Conservation (phyloP, 2,329 filamentous ascomycete genomes). For the Thielaviopsis euricoi region DNA sequence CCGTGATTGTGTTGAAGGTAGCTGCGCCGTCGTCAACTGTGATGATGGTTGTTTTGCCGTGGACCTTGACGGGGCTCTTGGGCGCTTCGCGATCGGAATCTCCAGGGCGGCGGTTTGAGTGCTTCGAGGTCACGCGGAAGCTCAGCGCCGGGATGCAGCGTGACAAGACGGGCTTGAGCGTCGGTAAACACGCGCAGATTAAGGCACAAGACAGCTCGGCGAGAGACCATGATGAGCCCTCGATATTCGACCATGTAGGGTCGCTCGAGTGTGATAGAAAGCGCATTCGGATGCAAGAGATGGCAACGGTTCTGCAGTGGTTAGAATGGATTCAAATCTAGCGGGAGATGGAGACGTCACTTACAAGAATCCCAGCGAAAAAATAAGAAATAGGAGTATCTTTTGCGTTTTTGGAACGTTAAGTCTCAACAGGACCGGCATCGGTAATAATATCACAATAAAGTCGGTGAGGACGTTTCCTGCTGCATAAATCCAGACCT, state of each 20-base stretch:
- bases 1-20: neutral
- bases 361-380: constrained; percentile 18
- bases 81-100: neutral
- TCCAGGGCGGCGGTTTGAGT: neutral
- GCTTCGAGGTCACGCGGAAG: neutral
- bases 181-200: constrained; percentile 15
- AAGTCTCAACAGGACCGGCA: constrained; percentile 16
- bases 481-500: constrained; percentile 16
- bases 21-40: neutral
- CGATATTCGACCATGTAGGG: constrained; percentile 15
- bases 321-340: neutral
- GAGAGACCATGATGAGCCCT: constrained; percentile 15
- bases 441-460: constrained; percentile 16
- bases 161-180: constrained; percentile 15
- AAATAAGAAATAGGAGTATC: constrained; percentile 16
- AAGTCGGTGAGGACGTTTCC: constrained; percentile 18
- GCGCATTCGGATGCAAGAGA: constrained; percentile 15
- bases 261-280: constrained; percentile 13
- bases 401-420: constrained; percentile 15
- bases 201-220: constrained; percentile 15
- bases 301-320: constrained; percentile 13
- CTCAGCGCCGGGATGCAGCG: constrained; percentile 15
- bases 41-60: neutral
- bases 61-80: neutral
- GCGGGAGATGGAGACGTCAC: neutral